Conservation (phyloP, 139 green algal genomes). For the Chlorella sp. region DNA sequence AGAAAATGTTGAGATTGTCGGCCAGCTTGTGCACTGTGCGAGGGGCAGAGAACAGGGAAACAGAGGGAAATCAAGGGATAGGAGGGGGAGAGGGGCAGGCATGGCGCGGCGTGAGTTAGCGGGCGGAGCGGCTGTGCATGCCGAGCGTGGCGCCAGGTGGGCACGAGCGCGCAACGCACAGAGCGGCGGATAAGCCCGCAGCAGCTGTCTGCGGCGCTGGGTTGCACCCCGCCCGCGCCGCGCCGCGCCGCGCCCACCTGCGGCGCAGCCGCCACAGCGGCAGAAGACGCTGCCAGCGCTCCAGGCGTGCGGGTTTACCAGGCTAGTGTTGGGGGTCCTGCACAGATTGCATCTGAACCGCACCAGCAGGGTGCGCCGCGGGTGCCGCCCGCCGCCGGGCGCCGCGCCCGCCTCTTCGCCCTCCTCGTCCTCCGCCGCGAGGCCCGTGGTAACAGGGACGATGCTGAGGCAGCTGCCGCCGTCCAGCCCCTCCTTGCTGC, state of each 20-base stretch:
- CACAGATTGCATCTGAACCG: slow-evolving; percentile 64
- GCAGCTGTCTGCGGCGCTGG: too few species aligned
- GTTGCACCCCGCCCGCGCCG: too few species aligned
- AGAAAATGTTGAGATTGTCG: slow-evolving; percentile 34
- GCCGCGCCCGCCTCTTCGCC: background rate
- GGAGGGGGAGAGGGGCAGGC: too few species aligned
- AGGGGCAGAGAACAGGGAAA: too few species aligned
- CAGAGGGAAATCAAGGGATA: too few species aligned
- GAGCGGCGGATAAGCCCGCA: too few species aligned
- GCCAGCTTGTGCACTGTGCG: slow-evolving; percentile 33
- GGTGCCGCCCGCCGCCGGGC: slow-evolving; percentile 4
- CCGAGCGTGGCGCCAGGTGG: too few species aligned
- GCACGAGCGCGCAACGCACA: too few species aligned
- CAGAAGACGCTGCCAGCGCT: slow-evolving; percentile 56
- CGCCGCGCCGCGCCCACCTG: too few species aligned
- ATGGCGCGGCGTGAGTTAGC: too few species aligned
- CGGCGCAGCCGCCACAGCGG: slow-evolving; percentile 41
- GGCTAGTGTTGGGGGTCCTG: slow-evolving; percentile 34
- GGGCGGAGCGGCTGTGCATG: too few species aligned
- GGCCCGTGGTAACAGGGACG: background rate
- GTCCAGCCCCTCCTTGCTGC: too few species aligned
- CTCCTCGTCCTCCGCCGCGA: background rate
- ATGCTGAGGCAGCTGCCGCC: background rate
- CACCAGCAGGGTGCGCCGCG: slow-evolving; percentile 30
- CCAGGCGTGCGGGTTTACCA: slow-evolving; percentile 62